phyloP scores from a whole-genome alignment of 179 eudicot species.

The Kewa caespitosa region DNA sequence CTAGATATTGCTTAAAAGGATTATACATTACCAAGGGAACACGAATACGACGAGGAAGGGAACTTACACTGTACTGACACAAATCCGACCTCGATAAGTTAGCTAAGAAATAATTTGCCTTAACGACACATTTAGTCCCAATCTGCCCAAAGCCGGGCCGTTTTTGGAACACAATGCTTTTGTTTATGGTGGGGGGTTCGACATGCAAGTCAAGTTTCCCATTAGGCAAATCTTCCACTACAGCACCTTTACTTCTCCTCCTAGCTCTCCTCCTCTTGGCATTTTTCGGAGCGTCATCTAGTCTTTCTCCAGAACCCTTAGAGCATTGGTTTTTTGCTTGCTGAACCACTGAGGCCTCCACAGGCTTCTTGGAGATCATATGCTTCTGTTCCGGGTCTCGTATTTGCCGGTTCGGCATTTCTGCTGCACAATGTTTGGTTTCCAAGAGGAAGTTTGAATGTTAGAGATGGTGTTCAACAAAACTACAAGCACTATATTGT shows the following conservation, averaged over 20 bases:
- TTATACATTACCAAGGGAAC: neutral
- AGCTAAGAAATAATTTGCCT: constrained; percentile 81
- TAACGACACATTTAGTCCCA: constrained; percentile 81
- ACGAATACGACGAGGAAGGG: neutral
- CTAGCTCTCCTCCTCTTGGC: constrained; percentile 48
- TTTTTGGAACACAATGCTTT: constrained; percentile 45
- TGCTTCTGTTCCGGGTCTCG: constrained; percentile 59
- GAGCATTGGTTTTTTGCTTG: constrained; percentile 30
- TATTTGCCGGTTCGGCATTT: constrained; percentile 61
- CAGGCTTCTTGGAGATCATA: constrained; percentile 59
- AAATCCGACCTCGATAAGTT: constrained; percentile 64
- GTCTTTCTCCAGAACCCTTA: constrained; percentile 28
- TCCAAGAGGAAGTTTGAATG: too few relatives aligned
- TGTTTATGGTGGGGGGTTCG: constrained; percentile 33
- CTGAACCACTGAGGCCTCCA: constrained; percentile 35
- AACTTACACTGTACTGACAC: constrained; percentile 72
- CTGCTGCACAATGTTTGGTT: neutral
- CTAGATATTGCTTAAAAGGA: neutral
- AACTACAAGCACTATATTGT: constrained; percentile 1
- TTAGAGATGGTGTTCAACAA: neutral
- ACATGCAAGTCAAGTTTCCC: constrained; percentile 31
- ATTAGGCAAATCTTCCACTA: constrained; percentile 32
- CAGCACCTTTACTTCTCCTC: constrained; percentile 45
- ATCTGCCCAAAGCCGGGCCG: constrained; percentile 79
- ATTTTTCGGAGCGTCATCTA: constrained; percentile 40